Conservation (phyloP, 1,139 yeast genomes). For the Trichomonascaceae sp. region DNA sequence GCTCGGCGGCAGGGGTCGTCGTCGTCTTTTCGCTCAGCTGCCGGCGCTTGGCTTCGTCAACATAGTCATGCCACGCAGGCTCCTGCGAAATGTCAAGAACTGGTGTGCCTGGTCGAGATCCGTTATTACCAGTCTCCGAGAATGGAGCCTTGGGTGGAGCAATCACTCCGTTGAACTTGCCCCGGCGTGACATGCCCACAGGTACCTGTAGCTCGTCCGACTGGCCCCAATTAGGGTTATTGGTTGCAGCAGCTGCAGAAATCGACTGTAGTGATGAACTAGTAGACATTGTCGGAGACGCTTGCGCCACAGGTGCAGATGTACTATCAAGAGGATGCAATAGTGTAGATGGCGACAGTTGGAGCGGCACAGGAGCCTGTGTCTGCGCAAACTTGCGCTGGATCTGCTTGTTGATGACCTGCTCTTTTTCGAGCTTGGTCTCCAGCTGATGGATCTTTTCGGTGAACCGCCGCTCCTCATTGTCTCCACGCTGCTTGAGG, state of each 20-base stretch:
- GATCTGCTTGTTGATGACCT: conserved; percentile 14
- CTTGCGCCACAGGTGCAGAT: no score
- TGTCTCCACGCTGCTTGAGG: conserved; percentile 26
- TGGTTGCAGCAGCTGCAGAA: conserved; percentile 2
- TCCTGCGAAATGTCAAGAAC: conserved; percentile 18
- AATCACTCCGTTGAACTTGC: conserved; percentile 10
- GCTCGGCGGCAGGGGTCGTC: no score
- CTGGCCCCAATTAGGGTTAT: neutral
- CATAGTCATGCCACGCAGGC: conserved; percentile 19
- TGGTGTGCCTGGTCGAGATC: conserved; percentile 11
- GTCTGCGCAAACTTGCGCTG: conserved; percentile 19
- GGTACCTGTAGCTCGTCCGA: neutral
- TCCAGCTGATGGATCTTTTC: conserved; percentile 23
- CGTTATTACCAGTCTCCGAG: conserved; percentile 1
- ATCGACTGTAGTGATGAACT: conserved; percentile 7
- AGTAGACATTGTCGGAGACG: conserved; percentile 1
- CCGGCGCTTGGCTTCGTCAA: conserved; percentile 11
- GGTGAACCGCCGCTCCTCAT: conserved; percentile 21
- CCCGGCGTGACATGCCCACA: conserved; percentile 7
- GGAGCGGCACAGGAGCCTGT: conserved; percentile 8
- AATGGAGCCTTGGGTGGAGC: conserved; percentile 10
- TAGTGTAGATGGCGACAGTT: neutral
- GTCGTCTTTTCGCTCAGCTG: neutral
- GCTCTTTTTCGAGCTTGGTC: conserved; percentile 18
- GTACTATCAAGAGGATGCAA: no score